Conservation (phyloP, 371 early-diverging fungal genomes). For the Mucor saturninus region DNA sequence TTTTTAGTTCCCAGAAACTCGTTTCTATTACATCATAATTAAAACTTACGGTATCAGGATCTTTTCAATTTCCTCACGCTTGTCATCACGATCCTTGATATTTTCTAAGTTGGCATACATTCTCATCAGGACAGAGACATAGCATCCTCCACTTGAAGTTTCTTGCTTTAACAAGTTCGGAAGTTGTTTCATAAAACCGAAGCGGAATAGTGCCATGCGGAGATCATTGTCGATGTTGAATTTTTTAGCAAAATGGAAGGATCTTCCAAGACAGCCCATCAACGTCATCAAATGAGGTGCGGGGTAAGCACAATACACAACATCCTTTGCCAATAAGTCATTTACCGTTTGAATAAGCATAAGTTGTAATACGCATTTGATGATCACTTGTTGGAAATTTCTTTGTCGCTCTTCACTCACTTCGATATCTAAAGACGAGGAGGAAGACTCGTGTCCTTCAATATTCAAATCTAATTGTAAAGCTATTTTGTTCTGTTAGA, state of each 20-base stretch:
- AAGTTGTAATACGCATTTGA: slow-evolving; percentile 80
- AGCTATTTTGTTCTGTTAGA: not conserved
- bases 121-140: slow-evolving; percentile 54
- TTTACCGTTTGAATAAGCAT: slow-evolving; percentile 79
- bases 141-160: slow-evolving; percentile 57
- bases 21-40: not conserved
- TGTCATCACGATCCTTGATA: slow-evolving; percentile 51
- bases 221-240: slow-evolving; percentile 85
- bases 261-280: slow-evolving; percentile 81
- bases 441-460: not conserved
- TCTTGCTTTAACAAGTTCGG: slow-evolving; percentile 90
- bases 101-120: slow-evolving; percentile 60
- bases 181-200: slow-evolving; percentile 84
- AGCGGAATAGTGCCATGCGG: slow-evolving; percentile 77
- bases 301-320: slow-evolving; percentile 65
- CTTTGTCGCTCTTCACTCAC: slow-evolving; percentile 60
- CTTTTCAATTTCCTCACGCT: slow-evolving; percentile 51
- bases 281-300: slow-evolving; percentile 65
- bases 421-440: slow-evolving; percentile 9
- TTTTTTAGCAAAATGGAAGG: slow-evolving; percentile 81
- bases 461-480: slow-evolving; percentile 1
- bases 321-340: slow-evolving; percentile 65
- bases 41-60: slow-evolving; percentile 58
- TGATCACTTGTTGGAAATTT: slow-evolving; percentile 77
- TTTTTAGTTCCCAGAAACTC: not conserved